Evolutionary conservation across 2,329 filamentous ascomycete genomes (phyloP).

Genomic region (Talaromyces sp.): DNA sequence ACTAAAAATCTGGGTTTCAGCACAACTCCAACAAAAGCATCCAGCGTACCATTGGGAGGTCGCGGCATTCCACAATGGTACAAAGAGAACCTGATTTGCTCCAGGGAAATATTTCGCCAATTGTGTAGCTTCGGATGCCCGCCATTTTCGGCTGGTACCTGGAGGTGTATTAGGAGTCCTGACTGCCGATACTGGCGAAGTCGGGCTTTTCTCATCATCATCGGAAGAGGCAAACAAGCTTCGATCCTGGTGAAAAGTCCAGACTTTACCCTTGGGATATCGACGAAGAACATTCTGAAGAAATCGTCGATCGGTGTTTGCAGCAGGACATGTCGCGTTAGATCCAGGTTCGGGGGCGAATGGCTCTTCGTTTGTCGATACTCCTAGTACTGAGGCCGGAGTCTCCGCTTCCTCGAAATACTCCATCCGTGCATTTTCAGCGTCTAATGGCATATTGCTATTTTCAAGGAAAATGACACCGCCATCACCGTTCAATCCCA

Average conservation of each 20-base stretch:
- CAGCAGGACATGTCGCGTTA: slow-evolving; percentile 26
- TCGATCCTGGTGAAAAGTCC: slow-evolving; percentile 47
- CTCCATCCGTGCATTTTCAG: slow-evolving; percentile 29
- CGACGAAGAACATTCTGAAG: slow-evolving; percentile 38
- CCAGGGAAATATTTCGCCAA: slow-evolving; percentile 47
- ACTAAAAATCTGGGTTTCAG: slow-evolving; percentile 36
- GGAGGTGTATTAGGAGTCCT: slow-evolving; percentile 24
- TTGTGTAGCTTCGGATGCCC: slow-evolving; percentile 36
- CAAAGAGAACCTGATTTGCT: slow-evolving; percentile 49
- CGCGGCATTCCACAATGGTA: slow-evolving; percentile 52
- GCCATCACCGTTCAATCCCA: slow-evolving; percentile 46
- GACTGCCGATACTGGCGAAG: slow-evolving; percentile 15
- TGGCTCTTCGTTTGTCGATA: slow-evolving; percentile 36
- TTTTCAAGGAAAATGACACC: slow-evolving; percentile 43
- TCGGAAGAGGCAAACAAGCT: slow-evolving; percentile 45
- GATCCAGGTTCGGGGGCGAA: slow-evolving; percentile 34
- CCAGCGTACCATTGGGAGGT: slow-evolving; percentile 47
- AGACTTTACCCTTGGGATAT: slow-evolving; percentile 49
- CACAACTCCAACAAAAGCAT: slow-evolving; percentile 44
- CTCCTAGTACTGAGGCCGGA: slow-evolving; percentile 33
- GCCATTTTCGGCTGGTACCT: slow-evolving; percentile 27
- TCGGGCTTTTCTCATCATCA: slow-evolving; percentile 33
- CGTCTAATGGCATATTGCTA: slow-evolving; percentile 28
- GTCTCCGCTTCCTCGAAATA: slow-evolving; percentile 27
- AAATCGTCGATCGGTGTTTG: slow-evolving; percentile 32